Conservation (phyloP, 331 rosid genomes). For the Pyrus hybrid region DNA sequence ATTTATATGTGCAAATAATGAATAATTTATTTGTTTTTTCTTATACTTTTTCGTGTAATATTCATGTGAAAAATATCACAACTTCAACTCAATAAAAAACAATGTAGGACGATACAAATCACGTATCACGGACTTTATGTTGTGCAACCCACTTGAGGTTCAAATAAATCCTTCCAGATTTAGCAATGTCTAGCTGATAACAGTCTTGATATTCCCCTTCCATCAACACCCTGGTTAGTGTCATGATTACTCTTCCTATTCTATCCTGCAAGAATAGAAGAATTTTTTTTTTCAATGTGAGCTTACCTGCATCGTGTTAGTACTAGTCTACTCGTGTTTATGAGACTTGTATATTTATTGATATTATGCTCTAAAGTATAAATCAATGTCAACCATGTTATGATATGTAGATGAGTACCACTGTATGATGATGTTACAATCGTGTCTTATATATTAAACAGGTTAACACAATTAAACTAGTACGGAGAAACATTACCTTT, state of each 20-base stretch:
- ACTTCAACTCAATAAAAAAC: not conserved
- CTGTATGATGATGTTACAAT: not conserved
- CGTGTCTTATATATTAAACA: not conserved
- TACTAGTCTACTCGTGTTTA: no score
- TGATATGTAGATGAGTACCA: not conserved
- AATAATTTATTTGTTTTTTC: not conserved
- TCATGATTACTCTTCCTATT: constrained; percentile 66
- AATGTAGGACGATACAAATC: not conserved
- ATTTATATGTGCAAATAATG: not conserved
- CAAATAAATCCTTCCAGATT: constrained; percentile 58
- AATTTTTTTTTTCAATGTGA: no score
- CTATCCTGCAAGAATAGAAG: constrained; percentile 40
- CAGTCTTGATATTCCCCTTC: constrained; percentile 66
- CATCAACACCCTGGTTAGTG: constrained; percentile 62
- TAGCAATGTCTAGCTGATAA: constrained; percentile 46
- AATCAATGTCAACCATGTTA: not conserved
- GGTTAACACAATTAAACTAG: not conserved
- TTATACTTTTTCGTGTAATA: not conserved
- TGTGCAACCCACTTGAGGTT: constrained; percentile 71
- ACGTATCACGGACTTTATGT: constrained; percentile 36
- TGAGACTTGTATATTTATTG: no score
- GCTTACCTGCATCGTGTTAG: no score
- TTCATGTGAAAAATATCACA: not conserved
- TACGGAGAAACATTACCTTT: constrained; percentile 46
- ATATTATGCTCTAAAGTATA: no score